Percentiles rank a stretch among this genome's conserved stretches.
These are phyloP conservation scores for Schizothecium vesticola DNA, from an alignment of 495 filamentous ascomycete genomes.

Conservation along the genomic window DNA sequence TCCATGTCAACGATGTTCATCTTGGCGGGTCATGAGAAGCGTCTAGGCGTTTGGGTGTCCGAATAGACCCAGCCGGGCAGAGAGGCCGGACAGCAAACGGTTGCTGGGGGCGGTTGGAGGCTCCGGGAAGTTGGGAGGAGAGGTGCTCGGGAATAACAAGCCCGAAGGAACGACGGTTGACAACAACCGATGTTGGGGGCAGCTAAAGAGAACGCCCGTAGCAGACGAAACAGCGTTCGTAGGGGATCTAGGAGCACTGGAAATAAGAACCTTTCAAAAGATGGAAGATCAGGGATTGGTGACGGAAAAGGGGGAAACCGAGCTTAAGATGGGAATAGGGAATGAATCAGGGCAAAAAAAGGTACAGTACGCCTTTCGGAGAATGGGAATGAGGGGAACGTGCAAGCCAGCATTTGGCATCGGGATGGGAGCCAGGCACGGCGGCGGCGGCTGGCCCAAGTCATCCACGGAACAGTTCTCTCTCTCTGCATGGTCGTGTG, in stretches of 20 bases:
- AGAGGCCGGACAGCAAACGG: neutral
- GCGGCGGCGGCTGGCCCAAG: neutral
- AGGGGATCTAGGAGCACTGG: neutral
- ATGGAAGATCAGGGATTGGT: neutral
- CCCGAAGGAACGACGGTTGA: neutral
- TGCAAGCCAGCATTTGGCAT: neutral
- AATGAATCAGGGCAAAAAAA: neutral
- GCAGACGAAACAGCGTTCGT: neutral
- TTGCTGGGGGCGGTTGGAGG: neutral
- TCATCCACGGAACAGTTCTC: neutral
- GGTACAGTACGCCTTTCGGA: neutral
- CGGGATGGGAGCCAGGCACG: neutral
- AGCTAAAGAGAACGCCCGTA: neutral
- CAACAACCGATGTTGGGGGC: neutral
- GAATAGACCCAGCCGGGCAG: neutral
- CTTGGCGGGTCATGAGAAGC: slow-evolving; percentile 10
- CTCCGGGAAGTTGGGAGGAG: neutral
- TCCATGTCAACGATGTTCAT: slow-evolving; percentile 10
- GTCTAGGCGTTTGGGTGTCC: neutral
- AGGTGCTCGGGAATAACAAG: slow-evolving; percentile 9
- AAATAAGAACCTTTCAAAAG: neutral
- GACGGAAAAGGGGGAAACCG: neutral
- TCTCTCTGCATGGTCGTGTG: neutral
- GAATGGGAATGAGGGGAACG: slow-evolving; percentile 4
- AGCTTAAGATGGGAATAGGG: neutral